A percentile compares a stretch with the other conserved stretches of the same genome.
Conservation (phyloP, 441 rosid species). For the Breynia disticha region DNA sequence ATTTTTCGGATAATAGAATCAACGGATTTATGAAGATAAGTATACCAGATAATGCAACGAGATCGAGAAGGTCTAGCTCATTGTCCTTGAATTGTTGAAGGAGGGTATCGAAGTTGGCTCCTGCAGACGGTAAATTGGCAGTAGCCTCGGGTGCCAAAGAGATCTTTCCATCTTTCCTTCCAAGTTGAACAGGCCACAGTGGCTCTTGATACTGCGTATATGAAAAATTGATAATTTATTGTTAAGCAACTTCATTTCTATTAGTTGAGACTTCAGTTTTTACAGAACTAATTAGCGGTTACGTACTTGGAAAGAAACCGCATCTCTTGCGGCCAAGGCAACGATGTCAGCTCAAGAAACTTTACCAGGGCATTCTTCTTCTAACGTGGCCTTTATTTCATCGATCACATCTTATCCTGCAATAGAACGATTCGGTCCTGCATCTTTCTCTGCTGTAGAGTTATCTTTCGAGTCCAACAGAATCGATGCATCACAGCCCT, state of each 20-base stretch:
- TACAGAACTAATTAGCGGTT: too few relatives aligned
- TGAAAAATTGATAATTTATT: too few relatives aligned
- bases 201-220: conserved; percentile 22
- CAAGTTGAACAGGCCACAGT: conserved; percentile 23
- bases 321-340: conserved; percentile 25
- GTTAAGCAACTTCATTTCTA: too few relatives aligned
- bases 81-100: conserved; percentile 13
- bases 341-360: conserved; percentile 35
- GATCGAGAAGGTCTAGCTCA: conserved; percentile 17
- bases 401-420: conserved; percentile 30
- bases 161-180: conserved; percentile 28
- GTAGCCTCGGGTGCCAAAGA: conserved; percentile 22
- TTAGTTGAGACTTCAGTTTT: too few relatives aligned
- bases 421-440: conserved; percentile 23
- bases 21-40: too few relatives aligned
- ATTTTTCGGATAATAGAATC: too few relatives aligned
- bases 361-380: conserved; percentile 18
- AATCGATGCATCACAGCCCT: conserved; percentile 38
- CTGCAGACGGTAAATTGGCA: conserved; percentile 22
- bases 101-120: conserved; percentile 17
- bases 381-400: conserved; percentile 22
- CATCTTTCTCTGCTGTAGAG: conserved; percentile 24
- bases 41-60: conserved; percentile 27
- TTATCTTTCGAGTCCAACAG: conserved; percentile 17
- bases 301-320: conserved; percentile 26